Conservation (phyloP, 2,329 filamentous ascomycete genomes). For the Talaromyces atroroseus region DNA sequence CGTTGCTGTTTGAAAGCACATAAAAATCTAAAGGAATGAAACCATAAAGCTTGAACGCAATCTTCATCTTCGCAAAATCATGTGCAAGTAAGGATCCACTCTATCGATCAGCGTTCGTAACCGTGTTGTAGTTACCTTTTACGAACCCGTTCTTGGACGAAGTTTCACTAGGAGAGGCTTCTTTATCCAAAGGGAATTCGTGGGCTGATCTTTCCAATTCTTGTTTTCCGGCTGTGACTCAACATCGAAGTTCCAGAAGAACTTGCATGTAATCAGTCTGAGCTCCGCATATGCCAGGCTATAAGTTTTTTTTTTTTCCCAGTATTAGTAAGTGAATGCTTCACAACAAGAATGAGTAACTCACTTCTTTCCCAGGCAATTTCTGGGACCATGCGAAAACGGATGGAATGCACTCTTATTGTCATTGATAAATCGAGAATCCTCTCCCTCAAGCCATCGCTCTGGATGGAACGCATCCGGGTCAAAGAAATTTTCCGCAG, state of each 20-base stretch:
- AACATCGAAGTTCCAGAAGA: slow-evolving; percentile 47
- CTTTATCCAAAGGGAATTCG: slow-evolving; percentile 37
- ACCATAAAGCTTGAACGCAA: no score
- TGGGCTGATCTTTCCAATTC: slow-evolving; percentile 30
- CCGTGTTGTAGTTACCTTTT: neutral
- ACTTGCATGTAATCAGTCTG: slow-evolving; percentile 41
- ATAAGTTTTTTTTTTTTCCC: slow-evolving; percentile 1
- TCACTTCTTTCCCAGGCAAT: slow-evolving; percentile 50
- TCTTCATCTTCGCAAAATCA: neutral
- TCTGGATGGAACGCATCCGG: slow-evolving; percentile 46
- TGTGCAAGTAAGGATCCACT: neutral
- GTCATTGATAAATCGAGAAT: slow-evolving; percentile 35
- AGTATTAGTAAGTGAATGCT: neutral
- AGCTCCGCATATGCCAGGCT: slow-evolving; percentile 48
- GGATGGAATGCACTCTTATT: slow-evolving; percentile 44
- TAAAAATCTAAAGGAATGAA: neutral
- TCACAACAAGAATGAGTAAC: slow-evolving; percentile 15
- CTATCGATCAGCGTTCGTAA: neutral
- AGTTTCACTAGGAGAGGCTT: slow-evolving; percentile 15
- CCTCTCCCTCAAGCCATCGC: slow-evolving; percentile 25
- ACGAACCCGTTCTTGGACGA: neutral
- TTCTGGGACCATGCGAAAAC: slow-evolving; percentile 46
- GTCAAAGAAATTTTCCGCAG: slow-evolving; percentile 41
- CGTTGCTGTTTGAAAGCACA: neutral
- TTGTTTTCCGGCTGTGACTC: slow-evolving; percentile 22